These are phyloP conservation scores for Polyporus tsugae DNA, from an alignment of 1,284 basidiomycete species.

Conservation along the genomic window DNA sequence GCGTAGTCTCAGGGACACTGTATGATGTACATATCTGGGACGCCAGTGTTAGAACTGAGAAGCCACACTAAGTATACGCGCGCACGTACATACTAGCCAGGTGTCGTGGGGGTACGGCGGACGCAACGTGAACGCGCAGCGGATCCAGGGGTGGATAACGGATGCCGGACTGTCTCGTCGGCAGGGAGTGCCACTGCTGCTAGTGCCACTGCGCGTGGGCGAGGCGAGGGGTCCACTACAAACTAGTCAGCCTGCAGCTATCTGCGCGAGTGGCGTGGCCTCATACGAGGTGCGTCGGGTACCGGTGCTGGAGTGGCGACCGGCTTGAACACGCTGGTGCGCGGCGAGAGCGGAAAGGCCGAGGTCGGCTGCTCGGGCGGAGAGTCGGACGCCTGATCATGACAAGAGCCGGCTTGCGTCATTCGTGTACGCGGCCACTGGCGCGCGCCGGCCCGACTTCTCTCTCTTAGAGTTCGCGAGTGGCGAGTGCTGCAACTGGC, in stretches of 20 bases:
- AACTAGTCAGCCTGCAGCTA: too few species aligned
- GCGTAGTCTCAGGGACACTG: background rate
- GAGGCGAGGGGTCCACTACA: background rate
- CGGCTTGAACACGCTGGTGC: background rate
- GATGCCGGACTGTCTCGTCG: background rate
- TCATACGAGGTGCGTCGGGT: too few species aligned
- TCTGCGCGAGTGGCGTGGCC: too few species aligned
- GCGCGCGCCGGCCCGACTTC: background rate
- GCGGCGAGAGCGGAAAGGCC: conserved; percentile 3
- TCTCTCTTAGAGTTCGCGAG: background rate
- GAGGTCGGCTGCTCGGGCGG: conserved; percentile 2
- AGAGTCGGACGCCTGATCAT: background rate
- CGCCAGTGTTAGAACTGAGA: background rate
- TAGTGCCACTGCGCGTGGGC: background rate
- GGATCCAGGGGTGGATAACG: background rate
- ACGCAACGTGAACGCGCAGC: background rate
- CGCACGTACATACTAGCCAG: background rate
- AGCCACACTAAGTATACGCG: background rate
- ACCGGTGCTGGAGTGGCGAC: background rate
- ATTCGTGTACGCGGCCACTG: background rate
- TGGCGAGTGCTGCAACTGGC: background rate
- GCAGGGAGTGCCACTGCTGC: background rate
- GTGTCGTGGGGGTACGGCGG: background rate
- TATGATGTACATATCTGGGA: background rate
- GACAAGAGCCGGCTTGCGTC: conserved; percentile 3